Percentiles rank a stretch among this genome's conserved stretches.
These are phyloP conservation scores for Aschersonia sp. DNA, from an alignment of 2,329 filamentous ascomycete species.

Conservation along the genomic window DNA sequence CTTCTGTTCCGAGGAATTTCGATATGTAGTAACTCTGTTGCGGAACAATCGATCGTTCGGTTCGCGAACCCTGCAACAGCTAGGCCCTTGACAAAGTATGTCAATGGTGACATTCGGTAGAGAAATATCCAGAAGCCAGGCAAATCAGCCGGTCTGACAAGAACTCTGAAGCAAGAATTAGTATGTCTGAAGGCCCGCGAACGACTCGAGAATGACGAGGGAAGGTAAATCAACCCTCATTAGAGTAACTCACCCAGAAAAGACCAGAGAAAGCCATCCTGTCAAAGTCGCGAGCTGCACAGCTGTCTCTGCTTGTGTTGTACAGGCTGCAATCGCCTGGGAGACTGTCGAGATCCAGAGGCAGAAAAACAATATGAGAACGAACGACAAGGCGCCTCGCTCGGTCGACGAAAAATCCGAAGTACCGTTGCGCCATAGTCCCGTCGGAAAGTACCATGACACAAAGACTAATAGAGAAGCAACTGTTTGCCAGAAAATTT, in stretches of 20 bases:
- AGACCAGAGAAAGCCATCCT: neutral
- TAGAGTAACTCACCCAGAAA: neutral
- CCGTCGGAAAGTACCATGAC: neutral
- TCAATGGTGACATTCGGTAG: conserved; percentile 65
- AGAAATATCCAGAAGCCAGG: conserved; percentile 71
- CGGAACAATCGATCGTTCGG: neutral
- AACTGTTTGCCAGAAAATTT: conserved; percentile 11
- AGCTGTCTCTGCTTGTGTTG: neutral
- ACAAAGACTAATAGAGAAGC: neutral
- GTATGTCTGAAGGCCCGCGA: neutral
- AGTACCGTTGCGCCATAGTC: neutral
- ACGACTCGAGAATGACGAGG: neutral
- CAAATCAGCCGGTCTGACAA: conserved; percentile 19
- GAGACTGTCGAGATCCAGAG: neutral
- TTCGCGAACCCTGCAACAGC: neutral
- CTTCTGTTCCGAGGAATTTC: neutral
- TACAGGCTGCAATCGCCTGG: neutral
- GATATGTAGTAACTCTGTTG: neutral
- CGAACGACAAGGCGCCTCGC: neutral
- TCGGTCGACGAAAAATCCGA: neutral
- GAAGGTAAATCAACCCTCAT: no score
- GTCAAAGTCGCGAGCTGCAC: neutral
- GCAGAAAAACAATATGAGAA: neutral
- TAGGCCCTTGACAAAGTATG: conserved; percentile 58
- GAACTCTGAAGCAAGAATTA: neutral